phyloP scores from a whole-genome alignment of 2,329 filamentous ascomycete genomes.

The Plectosphaerella cucumerina region DNA sequence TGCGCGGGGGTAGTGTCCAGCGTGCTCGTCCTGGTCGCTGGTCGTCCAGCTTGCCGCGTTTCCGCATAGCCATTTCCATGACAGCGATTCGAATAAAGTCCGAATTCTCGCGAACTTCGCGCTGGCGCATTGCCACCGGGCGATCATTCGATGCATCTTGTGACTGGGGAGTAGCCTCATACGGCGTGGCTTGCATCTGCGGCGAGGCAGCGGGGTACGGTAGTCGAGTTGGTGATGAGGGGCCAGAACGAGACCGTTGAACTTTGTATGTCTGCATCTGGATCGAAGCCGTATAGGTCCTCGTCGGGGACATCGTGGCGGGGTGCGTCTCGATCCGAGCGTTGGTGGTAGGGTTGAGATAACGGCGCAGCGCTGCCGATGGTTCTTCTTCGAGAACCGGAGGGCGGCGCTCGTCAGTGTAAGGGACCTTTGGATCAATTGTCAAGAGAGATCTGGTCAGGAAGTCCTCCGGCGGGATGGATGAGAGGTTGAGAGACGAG shows the following conservation, averaged over 20 bases:
- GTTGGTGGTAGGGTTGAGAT: constrained; percentile 60
- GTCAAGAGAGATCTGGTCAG: constrained; percentile 64
- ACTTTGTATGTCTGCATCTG: constrained; percentile 70
- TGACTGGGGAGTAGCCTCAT: constrained; percentile 24
- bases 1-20: constrained; percentile 64
- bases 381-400: constrained; percentile 60
- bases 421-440: constrained; percentile 62
- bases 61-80: constrained; percentile 69
- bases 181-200: constrained; percentile 22
- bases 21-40: constrained; percentile 63
- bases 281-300: constrained; percentile 60
- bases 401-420: constrained; percentile 63
- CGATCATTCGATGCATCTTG: constrained; percentile 27
- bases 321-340: constrained; percentile 37
- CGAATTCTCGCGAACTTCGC: constrained; percentile 65
- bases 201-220: constrained; percentile 25
- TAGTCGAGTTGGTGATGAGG: constrained; percentile 23
- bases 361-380: constrained; percentile 61
- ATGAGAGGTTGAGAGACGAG: constrained; percentile 57
- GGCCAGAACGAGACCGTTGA: constrained; percentile 39
- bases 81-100: constrained; percentile 69
- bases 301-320: constrained; percentile 18
- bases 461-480: constrained; percentile 63
- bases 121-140: constrained; percentile 51
- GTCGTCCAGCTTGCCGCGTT: constrained; percentile 61